Conservation (phyloP, 2,329 filamentous ascomycete genomes). For the Ophiostoma populinum region DNA sequence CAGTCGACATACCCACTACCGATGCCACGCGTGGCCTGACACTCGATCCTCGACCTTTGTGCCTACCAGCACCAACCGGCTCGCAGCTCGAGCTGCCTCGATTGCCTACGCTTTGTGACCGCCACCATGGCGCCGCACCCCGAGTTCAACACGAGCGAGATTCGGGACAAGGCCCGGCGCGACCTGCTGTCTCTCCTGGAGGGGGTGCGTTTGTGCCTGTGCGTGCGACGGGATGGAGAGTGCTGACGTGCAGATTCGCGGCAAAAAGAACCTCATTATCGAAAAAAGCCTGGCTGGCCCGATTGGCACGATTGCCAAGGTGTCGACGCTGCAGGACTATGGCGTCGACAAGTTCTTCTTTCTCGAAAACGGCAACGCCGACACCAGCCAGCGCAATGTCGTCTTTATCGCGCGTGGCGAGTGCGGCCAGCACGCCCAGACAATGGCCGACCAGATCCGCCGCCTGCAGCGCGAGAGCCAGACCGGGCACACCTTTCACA, state of each 20-base stretch:
- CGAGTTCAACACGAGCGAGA: slow-evolving; percentile 57
- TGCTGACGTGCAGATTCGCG: slow-evolving; percentile 52
- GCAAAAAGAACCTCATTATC: slow-evolving; percentile 96
- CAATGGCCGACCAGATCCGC: slow-evolving; percentile 86
- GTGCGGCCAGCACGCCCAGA: slow-evolving; percentile 65
- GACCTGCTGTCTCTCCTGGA: slow-evolving; percentile 84
- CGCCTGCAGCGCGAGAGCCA: slow-evolving; percentile 74
- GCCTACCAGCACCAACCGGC: too few species aligned
- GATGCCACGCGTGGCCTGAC: too few species aligned
- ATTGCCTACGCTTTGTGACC: background rate
- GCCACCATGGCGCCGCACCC: slow-evolving; percentile 49
- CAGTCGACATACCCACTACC: too few species aligned
- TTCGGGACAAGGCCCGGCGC: slow-evolving; percentile 68
- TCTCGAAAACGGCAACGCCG: slow-evolving; percentile 86
- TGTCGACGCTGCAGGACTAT: slow-evolving; percentile 88
- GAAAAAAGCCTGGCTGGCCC: slow-evolving; percentile 81
- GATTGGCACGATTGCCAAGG: slow-evolving; percentile 82
- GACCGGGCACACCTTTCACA: slow-evolving; percentile 86
- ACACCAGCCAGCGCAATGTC: slow-evolving; percentile 86
- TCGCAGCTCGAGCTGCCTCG: too few species aligned
- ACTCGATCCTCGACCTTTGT: too few species aligned
- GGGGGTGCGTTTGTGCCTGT: slow-evolving; percentile 53
- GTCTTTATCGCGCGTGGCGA: slow-evolving; percentile 87
- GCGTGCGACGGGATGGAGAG: background rate
- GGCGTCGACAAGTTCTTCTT: slow-evolving; percentile 97